Evolutionary conservation across 192 early-diverging fungal genomes (phyloP).

Genomic region (Coemansia sp.): DNA sequence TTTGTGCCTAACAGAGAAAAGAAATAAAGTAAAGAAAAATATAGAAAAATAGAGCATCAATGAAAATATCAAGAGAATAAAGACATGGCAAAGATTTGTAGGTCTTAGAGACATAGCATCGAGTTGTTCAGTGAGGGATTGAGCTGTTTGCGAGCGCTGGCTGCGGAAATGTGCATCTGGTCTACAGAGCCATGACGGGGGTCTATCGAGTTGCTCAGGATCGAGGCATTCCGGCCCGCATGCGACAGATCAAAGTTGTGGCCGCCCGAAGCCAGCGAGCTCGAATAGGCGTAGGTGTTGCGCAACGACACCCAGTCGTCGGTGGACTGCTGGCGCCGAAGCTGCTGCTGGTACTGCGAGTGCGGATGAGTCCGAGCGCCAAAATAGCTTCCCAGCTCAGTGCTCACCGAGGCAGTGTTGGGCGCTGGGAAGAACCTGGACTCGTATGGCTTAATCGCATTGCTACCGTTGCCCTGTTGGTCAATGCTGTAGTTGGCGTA

Average conservation of each 20-base stretch:
- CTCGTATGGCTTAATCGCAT: conserved; percentile 12
- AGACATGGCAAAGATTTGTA: neutral
- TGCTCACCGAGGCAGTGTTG: neutral
- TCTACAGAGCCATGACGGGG: conserved; percentile 8
- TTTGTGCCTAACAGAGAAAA: too few species aligned
- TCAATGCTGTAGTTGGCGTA: neutral
- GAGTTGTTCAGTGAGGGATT: conserved; percentile 1
- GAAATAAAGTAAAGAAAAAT: neutral
- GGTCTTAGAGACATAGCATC: conserved; percentile 5
- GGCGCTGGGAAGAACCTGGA: conserved; percentile 45
- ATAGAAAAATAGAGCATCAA: neutral
- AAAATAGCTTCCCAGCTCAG: conserved; percentile 22
- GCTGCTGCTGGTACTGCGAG: conserved; percentile 29
- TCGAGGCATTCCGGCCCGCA: neutral
- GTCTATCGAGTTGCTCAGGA: neutral
- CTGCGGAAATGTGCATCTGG: conserved; percentile 9
- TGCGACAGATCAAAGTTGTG: neutral
- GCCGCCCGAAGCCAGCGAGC: neutral
- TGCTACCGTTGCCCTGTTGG: neutral
- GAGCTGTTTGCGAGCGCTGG: conserved; percentile 12
- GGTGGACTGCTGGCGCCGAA: conserved; percentile 46
- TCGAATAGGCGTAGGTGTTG: neutral
- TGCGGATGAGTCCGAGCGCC: conserved; percentile 6
- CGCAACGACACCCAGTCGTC: conserved; percentile 40
- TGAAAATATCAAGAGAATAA: neutral